phyloP scores from a whole-genome alignment of 345 rosid species.

The Salix purpurea region DNA sequence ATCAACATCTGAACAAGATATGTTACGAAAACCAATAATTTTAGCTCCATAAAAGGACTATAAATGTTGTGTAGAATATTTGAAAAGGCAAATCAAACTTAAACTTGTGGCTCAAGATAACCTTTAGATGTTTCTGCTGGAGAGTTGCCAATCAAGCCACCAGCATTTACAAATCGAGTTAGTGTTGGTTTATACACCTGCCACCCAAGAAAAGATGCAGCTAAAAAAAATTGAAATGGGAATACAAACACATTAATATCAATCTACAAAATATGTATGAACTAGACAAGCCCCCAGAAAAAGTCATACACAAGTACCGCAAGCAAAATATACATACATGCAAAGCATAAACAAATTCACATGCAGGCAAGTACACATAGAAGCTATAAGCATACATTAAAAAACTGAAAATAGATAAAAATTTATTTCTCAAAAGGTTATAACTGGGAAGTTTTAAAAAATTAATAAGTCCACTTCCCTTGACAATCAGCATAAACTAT shows the following conservation, averaged over 20 bases:
- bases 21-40: constrained; percentile 3
- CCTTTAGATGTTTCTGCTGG: constrained; percentile 82
- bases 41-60: background rate
- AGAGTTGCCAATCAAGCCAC: constrained; percentile 66
- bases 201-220: constrained; percentile 23
- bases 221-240: background rate
- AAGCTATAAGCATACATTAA: background rate
- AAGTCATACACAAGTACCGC: no score
- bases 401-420: background rate
- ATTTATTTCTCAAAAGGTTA: background rate
- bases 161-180: constrained; percentile 57
- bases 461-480: background rate
- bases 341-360: no score
- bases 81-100: background rate
- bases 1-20: constrained; percentile 57
- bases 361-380: no score
- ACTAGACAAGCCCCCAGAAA: background rate
- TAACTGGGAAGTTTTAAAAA: background rate
- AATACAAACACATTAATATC: background rate
- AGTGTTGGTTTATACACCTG: constrained; percentile 86
- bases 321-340: no score
- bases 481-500: background rate
- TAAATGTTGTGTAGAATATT: constrained; percentile 4
- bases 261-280: background rate
- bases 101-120: constrained; percentile 22